Evolutionary conservation across 1,284 basidiomycete species (phyloP).

Genomic region (Cryptococcus sp.): DNA sequence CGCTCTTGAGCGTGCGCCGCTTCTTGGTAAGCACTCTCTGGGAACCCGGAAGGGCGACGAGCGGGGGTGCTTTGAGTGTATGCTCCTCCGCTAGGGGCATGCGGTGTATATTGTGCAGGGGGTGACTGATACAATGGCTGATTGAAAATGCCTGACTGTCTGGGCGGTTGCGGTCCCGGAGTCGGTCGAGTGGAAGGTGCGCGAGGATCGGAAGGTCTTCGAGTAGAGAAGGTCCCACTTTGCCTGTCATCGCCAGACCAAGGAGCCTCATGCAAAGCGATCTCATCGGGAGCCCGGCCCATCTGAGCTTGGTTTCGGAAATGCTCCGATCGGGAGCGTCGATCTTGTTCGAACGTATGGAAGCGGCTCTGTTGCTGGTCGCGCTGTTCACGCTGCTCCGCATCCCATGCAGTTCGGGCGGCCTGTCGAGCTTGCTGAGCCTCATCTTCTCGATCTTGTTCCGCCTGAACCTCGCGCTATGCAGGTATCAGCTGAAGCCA

Average conservation of each 20-base stretch:
- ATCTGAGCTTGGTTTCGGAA: slow-evolving; percentile 21
- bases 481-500: slow-evolving; percentile 2
- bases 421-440: slow-evolving; percentile 18
- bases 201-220: slow-evolving; percentile 25
- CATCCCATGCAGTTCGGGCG: slow-evolving; percentile 23
- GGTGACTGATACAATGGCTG: slow-evolving; percentile 28
- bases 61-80: slow-evolving; percentile 13
- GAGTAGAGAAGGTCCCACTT: slow-evolving; percentile 4
- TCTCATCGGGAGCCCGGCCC: slow-evolving; percentile 15
- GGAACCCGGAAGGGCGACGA: slow-evolving; percentile 26
- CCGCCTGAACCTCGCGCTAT: slow-evolving; percentile 35
- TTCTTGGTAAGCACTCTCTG: slow-evolving; percentile 21
- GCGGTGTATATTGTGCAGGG: slow-evolving; percentile 21
- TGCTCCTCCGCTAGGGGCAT: slow-evolving; percentile 3
- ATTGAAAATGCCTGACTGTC: slow-evolving; percentile 7
- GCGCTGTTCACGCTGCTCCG: slow-evolving; percentile 18
- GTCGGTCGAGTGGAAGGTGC: neutral
- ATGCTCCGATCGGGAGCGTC: slow-evolving; percentile 30
- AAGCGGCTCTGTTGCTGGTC: slow-evolving; percentile 17
- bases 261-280: slow-evolving; percentile 7
- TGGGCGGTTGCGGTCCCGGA: neutral
- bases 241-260: slow-evolving; percentile 1
- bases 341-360: slow-evolving; percentile 31
- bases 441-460: slow-evolving; percentile 26
- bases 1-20: slow-evolving; percentile 27